A percentile compares a stretch with the other conserved stretches of the same genome.
Evolutionary conservation across 2,329 filamentous ascomycete species (phyloP).

Genomic region (Fusarium sp.): DNA sequence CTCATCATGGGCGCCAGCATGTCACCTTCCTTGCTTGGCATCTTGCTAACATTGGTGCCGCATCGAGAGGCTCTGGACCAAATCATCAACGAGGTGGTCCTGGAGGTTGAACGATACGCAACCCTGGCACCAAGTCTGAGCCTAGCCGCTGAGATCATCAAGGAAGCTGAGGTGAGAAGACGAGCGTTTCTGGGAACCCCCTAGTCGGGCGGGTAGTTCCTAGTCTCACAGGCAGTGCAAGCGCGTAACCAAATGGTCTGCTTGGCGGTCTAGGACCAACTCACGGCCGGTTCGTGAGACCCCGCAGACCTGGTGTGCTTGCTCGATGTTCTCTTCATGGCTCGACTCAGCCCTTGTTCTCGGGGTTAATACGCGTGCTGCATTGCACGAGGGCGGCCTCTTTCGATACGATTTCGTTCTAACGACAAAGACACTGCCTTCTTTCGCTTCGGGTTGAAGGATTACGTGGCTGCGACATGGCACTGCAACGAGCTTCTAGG

Average conservation of each 20-base stretch:
- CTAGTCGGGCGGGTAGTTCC: conserved; percentile 1
- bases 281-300: background rate
- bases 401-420: background rate
- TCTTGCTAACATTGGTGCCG: conserved; percentile 66
- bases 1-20: conserved; percentile 86
- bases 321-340: background rate
- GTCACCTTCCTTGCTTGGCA: conserved; percentile 73
- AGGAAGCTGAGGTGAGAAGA: conserved; percentile 77
- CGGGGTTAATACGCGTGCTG: background rate
- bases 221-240: background rate
- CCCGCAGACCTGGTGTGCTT: background rate
- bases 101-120: conserved; percentile 77
- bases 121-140: conserved; percentile 77
- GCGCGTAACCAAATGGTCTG: background rate
- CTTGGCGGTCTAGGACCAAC: background rate
- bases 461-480: background rate
- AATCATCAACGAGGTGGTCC: conserved; percentile 79
- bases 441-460: background rate
- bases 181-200: conserved; percentile 66
- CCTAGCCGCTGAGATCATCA: conserved; percentile 79
- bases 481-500: background rate
- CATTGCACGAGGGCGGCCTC: background rate
- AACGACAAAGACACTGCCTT: background rate
- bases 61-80: conserved; percentile 70
- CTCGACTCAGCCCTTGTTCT: background rate